Conservation (phyloP, 2,329 filamentous ascomycete species). For the Dactylellina parvicollis region DNA sequence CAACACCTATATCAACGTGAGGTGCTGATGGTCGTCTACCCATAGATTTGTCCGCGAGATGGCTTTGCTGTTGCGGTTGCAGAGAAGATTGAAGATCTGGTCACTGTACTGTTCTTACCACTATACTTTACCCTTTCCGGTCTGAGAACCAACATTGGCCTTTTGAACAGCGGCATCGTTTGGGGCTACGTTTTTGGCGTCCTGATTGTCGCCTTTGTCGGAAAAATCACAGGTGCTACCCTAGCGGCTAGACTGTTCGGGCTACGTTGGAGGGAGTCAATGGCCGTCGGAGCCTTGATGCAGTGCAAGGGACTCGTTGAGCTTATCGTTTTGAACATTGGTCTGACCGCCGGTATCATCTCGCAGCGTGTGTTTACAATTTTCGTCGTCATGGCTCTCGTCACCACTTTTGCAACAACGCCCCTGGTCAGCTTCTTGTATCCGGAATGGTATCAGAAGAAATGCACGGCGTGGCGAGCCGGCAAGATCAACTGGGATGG, state of each 20-base stretch:
- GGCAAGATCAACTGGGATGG: slow-evolving; percentile 92
- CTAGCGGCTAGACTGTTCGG: slow-evolving; percentile 79
- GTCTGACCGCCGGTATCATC: slow-evolving; percentile 32
- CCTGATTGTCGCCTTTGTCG: slow-evolving; percentile 80
- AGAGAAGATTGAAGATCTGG: slow-evolving; percentile 92
- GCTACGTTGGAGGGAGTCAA: slow-evolving; percentile 87
- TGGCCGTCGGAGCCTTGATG: slow-evolving; percentile 89
- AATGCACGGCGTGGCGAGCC: slow-evolving; percentile 75
- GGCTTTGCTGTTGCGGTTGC: slow-evolving; percentile 90
- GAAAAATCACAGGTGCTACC: slow-evolving; percentile 81
- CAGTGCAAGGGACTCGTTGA: slow-evolving; percentile 96
- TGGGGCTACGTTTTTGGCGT: slow-evolving; percentile 94
- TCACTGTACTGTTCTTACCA: slow-evolving; percentile 82
- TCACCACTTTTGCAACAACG: slow-evolving; percentile 85
- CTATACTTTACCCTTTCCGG: slow-evolving; percentile 94
- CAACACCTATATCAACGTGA: not conserved
- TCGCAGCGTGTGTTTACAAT: slow-evolving; percentile 32
- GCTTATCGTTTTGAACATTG: slow-evolving; percentile 52
- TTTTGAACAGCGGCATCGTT: slow-evolving; percentile 80
- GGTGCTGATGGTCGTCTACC: not conserved
- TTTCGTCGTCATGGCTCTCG: slow-evolving; percentile 68
- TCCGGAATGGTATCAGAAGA: slow-evolving; percentile 78
- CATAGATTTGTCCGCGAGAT: slow-evolving; percentile 85
- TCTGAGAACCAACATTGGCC: slow-evolving; percentile 83
- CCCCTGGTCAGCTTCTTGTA: slow-evolving; percentile 79